phyloP scores from a whole-genome alignment of 306 rosid genomes.

The Bauhinia variegata region DNA sequence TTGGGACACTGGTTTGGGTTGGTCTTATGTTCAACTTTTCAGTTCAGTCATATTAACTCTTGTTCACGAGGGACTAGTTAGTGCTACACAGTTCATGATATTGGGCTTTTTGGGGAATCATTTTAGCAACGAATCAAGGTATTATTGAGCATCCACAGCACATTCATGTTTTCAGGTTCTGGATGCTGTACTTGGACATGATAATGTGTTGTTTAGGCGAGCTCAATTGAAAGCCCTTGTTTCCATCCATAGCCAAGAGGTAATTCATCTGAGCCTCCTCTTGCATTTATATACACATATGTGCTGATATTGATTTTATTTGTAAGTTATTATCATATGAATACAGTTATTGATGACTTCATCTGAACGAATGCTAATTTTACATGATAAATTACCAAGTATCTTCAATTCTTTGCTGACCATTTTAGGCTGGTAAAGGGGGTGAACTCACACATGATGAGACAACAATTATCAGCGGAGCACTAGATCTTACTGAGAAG shows the following conservation, averaged over 20 bases:
- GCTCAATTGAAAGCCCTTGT: constrained; percentile 94
- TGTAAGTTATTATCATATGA: background rate
- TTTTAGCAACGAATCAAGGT: constrained; percentile 22
- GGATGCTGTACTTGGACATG: constrained; percentile 82
- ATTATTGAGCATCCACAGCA: constrained; percentile 30
- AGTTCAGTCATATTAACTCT: constrained; percentile 8
- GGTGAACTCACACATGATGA: constrained; percentile 98
- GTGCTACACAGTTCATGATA: background rate
- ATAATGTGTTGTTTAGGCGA: constrained; percentile 79
- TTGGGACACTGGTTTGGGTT: constrained; percentile 3
- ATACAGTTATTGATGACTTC: constrained; percentile 5
- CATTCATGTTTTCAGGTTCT: constrained; percentile 62
- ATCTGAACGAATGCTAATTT: constrained; percentile 22
- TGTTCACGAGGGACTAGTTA: background rate
- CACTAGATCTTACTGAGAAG: constrained; percentile 92
- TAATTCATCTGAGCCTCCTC: constrained; percentile 54
- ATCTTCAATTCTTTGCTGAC: constrained; percentile 17
- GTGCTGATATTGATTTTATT: constrained; percentile 6
- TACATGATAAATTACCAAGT: constrained; percentile 18
- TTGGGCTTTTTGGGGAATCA: background rate
- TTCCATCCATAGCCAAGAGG: constrained; percentile 90
- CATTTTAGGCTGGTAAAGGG: constrained; percentile 86
- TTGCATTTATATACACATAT: constrained; percentile 23
- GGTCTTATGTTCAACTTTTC: constrained; percentile 14
- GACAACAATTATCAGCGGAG: constrained; percentile 93